Evolutionary conservation across 345 rosid genomes (phyloP), one percentile per base, ranked within the genome.

Genomic region (Sonneratia caseolaris): DNA sequence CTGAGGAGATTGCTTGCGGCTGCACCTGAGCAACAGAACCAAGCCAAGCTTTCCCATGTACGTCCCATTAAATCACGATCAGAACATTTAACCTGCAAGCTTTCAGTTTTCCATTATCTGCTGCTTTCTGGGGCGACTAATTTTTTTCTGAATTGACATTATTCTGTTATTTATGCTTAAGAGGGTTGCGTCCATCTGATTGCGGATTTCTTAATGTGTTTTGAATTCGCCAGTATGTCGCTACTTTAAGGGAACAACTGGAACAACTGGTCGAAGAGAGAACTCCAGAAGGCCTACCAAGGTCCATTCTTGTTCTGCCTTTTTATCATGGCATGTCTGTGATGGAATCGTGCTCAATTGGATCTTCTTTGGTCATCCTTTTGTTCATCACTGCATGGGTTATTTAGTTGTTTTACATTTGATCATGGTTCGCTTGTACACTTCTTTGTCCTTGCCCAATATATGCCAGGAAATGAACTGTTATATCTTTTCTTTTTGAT

Each of bases 41-140:
- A 87, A 71, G 86, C 89, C 9, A 91, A 91, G 77, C 93, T 91
- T 69, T 53, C 90, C 19, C 96, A 93, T 84, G 94, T 87, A 82
- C 71, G 84, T 49, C 42, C 3, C 56, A 38, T 15, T 14, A 5
- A 38, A 21, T 24, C 0, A 59, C 19, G 57, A 19, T 6, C 7
- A 1, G 59, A 53, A 5, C 22, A 5, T 21, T 53, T 53, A 53
- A 53, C 18, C 22, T 21, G 59, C 22, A 21, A 53, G 22, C 22
- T 53, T 18, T 53, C 7, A 16, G 59, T 53, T 18, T 53, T 53
- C 59, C 59, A 53, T 53, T 53, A 53, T 53, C 24, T 53, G 22
- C 6, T 19, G 22, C 22, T 53, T 53, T 53, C 7, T 53, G 24
- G 59, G 9, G 56, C 56, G 2, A 13, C 19, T 49, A 1, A 49